These are phyloP conservation scores for Hymenoscyphus linearis DNA, from an alignment of 2,329 filamentous ascomycete genomes.

Conservation along the genomic window DNA sequence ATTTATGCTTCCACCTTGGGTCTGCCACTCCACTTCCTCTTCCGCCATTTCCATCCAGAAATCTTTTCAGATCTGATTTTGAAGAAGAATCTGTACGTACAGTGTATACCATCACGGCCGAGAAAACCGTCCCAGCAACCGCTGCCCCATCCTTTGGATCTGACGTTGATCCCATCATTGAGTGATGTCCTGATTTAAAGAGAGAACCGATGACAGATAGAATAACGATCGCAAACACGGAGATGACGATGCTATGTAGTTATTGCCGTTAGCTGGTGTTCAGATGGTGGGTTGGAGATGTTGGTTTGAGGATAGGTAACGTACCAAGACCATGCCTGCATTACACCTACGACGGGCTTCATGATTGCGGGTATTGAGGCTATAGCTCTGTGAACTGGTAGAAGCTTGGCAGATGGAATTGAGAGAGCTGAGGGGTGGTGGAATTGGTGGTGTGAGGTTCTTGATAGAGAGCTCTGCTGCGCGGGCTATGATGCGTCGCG, in stretches of 20 bases:
- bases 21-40: not conserved
- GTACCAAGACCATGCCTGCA: conserved; percentile 95
- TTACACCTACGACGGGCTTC: conserved; percentile 89
- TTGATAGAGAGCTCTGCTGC: not conserved
- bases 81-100: conserved; percentile 50
- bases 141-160: conserved; percentile 66
- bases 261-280: not conserved
- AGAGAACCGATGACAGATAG: conserved; percentile 61
- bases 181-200: conserved; percentile 75
- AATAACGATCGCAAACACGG: conserved; percentile 60
- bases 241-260: conserved; percentile 65
- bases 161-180: conserved; percentile 70
- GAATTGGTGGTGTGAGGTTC: conserved; percentile 6
- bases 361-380: conserved; percentile 42
- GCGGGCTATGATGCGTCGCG: not conserved
- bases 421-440: not conserved
- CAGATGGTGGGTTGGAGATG: conserved; percentile 5
- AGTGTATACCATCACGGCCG: conserved; percentile 80
- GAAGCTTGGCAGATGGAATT: conserved; percentile 1
- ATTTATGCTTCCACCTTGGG: not conserved
- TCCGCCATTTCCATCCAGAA: not conserved
- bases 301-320: conserved; percentile 29
- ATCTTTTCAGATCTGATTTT: not conserved
- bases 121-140: conserved; percentile 81
- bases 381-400: not conserved